Percentiles rank a stretch among this genome's conserved stretches.
Conservation (phyloP, 495 filamentous ascomycete genomes). For the Hyphodiscus hymeniophilus region DNA sequence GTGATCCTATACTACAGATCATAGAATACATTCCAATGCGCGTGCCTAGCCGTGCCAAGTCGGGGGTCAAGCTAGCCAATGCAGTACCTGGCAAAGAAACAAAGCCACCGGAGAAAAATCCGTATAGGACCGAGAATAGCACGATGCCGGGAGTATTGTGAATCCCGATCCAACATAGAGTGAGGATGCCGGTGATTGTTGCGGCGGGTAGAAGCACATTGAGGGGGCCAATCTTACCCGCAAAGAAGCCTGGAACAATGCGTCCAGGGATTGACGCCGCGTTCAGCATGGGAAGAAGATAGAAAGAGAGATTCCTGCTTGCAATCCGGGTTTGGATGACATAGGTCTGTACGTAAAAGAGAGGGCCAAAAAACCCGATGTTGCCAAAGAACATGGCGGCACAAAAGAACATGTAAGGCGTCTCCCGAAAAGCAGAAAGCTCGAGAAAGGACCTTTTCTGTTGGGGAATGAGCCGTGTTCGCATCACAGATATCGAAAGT, state of each 20-base stretch:
- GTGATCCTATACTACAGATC: not conserved
- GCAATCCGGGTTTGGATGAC: constrained; percentile 41
- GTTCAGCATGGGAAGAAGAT: constrained; percentile 62
- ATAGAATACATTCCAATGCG: constrained; percentile 7
- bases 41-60: not conserved
- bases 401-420: constrained; percentile 39
- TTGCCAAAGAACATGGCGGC: constrained; percentile 50
- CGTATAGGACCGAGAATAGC: constrained; percentile 54
- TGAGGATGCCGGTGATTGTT: constrained; percentile 39
- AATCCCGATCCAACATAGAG: constrained; percentile 64
- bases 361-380: constrained; percentile 61
- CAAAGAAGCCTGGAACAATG: constrained; percentile 58
- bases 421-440: constrained; percentile 46
- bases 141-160: constrained; percentile 46
- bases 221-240: constrained; percentile 61
- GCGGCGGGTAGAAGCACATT: constrained; percentile 60
- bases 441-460: constrained; percentile 38
- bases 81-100: constrained; percentile 17
- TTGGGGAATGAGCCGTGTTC: constrained; percentile 48
- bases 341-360: constrained; percentile 51
- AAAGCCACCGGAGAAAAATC: constrained; percentile 56
- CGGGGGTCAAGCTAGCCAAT: not conserved
- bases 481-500: constrained; percentile 49
- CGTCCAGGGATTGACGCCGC: constrained; percentile 55
- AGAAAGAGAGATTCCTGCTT: constrained; percentile 38